These are phyloP conservation scores for Saturnispora hagleri DNA, from an alignment of 805 yeast species.

Conservation along the genomic window DNA sequence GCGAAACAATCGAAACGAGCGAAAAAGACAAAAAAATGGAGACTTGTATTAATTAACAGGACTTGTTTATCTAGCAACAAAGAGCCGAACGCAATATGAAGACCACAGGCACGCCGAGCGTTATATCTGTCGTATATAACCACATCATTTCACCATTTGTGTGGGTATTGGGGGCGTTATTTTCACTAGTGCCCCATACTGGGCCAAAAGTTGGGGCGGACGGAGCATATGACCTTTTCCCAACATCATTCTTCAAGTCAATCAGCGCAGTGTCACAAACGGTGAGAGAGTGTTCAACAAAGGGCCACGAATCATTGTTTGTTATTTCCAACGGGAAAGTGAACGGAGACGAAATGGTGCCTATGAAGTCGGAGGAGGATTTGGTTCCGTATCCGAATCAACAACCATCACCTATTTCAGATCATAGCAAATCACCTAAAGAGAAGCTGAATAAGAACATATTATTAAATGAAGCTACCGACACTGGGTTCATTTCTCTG, in stretches of 20 bases:
- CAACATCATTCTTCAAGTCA: neutral
- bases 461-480: neutral
- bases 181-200: neutral
- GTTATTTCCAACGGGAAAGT: slow-evolving; percentile 42
- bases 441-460: neutral
- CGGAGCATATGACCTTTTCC: slow-evolving; percentile 1
- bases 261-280: neutral
- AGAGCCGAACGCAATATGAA: neutral
- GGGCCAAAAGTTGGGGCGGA: neutral
- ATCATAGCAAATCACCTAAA: slow-evolving; percentile 14
- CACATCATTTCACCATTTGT: neutral
- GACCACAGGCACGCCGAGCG: neutral
- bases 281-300: slow-evolving; percentile 36
- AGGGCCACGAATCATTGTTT: slow-evolving; percentile 31
- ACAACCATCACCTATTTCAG: slow-evolving; percentile 24
- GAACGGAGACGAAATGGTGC: neutral
- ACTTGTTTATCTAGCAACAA: neutral
- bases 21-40: neutral
- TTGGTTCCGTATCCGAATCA: slow-evolving; percentile 11
- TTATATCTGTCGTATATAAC: neutral
- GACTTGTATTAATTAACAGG: neutral
- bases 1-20: neutral
- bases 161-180: neutral
- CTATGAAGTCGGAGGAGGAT: slow-evolving; percentile 25
- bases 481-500: slow-evolving; percentile 16